These are phyloP conservation scores for Diacronema lutheri DNA, from an alignment of 78 protist species.

Conservation along the genomic window DNA sequence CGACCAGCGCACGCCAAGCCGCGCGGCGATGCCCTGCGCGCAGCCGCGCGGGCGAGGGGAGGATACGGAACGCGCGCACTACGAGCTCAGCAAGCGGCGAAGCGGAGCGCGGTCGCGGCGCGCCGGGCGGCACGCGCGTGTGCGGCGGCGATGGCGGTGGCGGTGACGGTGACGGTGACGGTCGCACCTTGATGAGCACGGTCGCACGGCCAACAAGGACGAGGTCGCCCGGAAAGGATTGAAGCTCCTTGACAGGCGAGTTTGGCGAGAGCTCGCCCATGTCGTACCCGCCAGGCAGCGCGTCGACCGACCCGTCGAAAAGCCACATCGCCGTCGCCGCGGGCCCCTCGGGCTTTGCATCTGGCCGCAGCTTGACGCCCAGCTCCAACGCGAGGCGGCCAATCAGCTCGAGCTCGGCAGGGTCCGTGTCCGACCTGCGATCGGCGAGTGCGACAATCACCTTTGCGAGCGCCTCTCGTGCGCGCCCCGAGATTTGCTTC, in stretches of 20 bases:
- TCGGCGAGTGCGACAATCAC: slow-evolving; percentile 33
- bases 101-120: no score
- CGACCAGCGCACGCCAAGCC: neutral
- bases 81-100: no score
- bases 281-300: slow-evolving; percentile 16
- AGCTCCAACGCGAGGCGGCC: slow-evolving; percentile 6
- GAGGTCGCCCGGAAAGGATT: slow-evolving; percentile 5
- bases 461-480: neutral
- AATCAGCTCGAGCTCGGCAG: neutral
- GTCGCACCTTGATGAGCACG: slow-evolving; percentile 13
- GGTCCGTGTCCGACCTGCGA: neutral
- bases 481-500: neutral
- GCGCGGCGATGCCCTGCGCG: no score
- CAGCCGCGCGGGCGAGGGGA: no score
- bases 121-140: no score
- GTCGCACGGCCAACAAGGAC: neutral
- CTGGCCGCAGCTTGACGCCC: neutral
- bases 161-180: neutral
- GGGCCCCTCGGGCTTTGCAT: neutral
- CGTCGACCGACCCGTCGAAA: neutral
- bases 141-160: no score
- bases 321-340: slow-evolving; percentile 24
- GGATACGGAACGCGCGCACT: no score
- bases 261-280: neutral
- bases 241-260: neutral